These are phyloP conservation scores for Podospora appendiculata DNA, from an alignment of 495 filamentous ascomycete species.

Conservation along the genomic window DNA sequence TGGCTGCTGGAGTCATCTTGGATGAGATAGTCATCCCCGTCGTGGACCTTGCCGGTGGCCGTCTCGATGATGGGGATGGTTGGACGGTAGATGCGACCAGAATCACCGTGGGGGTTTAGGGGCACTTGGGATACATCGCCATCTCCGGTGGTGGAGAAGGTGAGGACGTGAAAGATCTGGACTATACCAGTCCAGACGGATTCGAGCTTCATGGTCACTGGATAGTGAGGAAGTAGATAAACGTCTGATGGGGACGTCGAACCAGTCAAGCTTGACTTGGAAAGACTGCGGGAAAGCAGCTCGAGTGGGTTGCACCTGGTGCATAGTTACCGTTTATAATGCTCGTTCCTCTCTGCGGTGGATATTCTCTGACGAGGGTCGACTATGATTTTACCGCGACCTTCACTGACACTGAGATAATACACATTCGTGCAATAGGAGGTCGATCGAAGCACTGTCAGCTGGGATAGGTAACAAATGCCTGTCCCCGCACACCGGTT, in stretches of 20 bases:
- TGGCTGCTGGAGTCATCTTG: background rate
- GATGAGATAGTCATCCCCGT: background rate
- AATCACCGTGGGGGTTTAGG: background rate
- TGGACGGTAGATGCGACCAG: too few species aligned
- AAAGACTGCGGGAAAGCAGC: too few species aligned
- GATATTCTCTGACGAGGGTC: too few species aligned
- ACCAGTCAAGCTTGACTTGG: background rate
- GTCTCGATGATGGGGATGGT: background rate
- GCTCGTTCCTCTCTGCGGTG: too few species aligned
- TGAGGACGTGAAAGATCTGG: slow-evolving; percentile 6
- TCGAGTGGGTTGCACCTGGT: too few species aligned
- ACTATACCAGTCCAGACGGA: slow-evolving; percentile 9
- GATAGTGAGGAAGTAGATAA: background rate
- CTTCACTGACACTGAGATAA: too few species aligned
- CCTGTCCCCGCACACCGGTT: too few species aligned
- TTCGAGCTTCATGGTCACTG: slow-evolving; percentile 4
- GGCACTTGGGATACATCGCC: background rate
- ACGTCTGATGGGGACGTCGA: background rate
- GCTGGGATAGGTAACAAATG: too few species aligned
- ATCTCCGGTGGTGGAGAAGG: slow-evolving; percentile 5
- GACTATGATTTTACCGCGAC: too few species aligned
- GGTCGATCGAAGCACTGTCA: too few species aligned
- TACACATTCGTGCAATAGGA: too few species aligned
- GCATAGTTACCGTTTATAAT: too few species aligned
- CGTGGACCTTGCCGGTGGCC: background rate